Evolutionary conservation across 768 basidiomycete genomes (phyloP).

Genomic region (Phaeotremella fagi): DNA sequence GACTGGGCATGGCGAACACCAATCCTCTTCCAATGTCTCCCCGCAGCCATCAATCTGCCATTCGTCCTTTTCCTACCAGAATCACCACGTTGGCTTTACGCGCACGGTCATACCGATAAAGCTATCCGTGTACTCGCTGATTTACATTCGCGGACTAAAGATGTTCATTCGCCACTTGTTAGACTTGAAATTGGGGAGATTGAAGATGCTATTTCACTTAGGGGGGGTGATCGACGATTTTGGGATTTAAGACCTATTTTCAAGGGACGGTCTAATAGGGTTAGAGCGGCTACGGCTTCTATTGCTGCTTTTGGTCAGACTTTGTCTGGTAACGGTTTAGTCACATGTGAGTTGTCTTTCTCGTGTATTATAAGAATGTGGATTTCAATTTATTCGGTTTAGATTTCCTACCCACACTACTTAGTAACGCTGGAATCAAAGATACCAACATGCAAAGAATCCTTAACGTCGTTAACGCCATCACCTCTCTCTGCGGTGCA

Average conservation of each 20-base stretch:
- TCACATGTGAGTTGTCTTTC: conserved; percentile 43
- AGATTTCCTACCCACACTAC: conserved; percentile 45
- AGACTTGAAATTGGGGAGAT: conserved; percentile 57
- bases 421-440: conserved; percentile 46
- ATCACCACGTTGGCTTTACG: conserved; percentile 54
- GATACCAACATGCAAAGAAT: conserved; percentile 47
- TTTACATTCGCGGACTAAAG: conserved; percentile 54
- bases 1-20: conserved; percentile 56
- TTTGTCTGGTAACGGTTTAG: conserved; percentile 54
- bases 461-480: conserved; percentile 56
- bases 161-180: conserved; percentile 55
- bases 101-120: conserved; percentile 52
- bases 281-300: conserved; percentile 55
- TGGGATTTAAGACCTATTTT: conserved; percentile 60
- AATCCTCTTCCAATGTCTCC: conserved; percentile 55
- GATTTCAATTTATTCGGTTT: neutral
- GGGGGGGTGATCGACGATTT: conserved; percentile 50
- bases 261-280: conserved; percentile 52
- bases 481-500: conserved; percentile 53
- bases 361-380: conserved; percentile 8
- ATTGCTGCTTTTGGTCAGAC: conserved; percentile 54
- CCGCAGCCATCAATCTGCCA: conserved; percentile 54
- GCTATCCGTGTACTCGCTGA: conserved; percentile 54
- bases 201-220: conserved; percentile 54
- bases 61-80: conserved; percentile 56